Evolutionary conservation across 2,329 filamentous ascomycete species (phyloP), one percentile per base, ranked within the genome.

Genomic region (Diaporthe australafricana): DNA sequence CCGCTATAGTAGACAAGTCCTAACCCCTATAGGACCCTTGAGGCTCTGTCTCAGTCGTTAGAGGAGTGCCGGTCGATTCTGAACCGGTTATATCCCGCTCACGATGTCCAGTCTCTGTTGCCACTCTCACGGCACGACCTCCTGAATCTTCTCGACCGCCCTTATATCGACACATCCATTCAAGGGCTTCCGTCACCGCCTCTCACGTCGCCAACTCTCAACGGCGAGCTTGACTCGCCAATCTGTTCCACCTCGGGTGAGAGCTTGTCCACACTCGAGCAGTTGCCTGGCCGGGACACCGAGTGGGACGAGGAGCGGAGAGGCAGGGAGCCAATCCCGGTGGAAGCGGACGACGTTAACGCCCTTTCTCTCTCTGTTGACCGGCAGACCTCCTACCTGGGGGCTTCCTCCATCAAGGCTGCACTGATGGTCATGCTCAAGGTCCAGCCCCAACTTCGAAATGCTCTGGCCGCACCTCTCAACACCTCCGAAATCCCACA

Each of bases 401-500:
- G 92, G 1, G 91, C 93, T 20, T 94, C 92, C 0, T 94, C 92
- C 7, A 92, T 94, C 77, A 92, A 93, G 77, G 92, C 92, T 1
- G 92, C 92, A 1, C 85, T 94, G 45, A 90, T 93, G 82, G 92
- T 93, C 57, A 94, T 94, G 86, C 83, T 87, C 75, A 87, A 87
- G 76, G 85, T 88, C 9, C 86, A 87, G 71, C 87, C 86, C 0
- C 83, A 82, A 27, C 83, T 88, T 4, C 79, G 83, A 42, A 83
- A 80, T 74, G 83, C 83, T 0, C 81, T 88, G 16, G 83, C 85
- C 11, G 83, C 84, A 5, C 84, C 85, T 0, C 83, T 87, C 27
- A 84, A 83, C 76, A 85, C 80, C 70, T 83, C 84, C 47, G 84
- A 86, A 75, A 82, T 85, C 77, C 80, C 82, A 30, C 82, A 84